Base-by-base conservation (phyloP, 257 asterid species). In the Penstemon newberryi region DNA sequence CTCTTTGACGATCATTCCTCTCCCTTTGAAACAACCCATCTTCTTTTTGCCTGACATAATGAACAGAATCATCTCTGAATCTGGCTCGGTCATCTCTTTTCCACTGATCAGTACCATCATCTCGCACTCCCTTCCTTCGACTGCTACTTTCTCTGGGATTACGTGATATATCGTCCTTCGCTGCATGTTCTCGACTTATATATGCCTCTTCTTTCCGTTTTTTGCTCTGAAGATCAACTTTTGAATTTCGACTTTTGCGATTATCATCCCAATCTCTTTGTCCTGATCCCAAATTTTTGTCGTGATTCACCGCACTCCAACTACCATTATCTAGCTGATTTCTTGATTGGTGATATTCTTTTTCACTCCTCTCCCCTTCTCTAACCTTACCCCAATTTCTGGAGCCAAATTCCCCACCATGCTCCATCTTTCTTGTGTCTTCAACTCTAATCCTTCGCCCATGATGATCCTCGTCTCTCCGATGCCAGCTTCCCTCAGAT, bases 101-200 rank as follows among this genome's bases (percentile, higher is more conserved):
- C 67, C 87, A 73, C 78, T 72, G 89, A 81, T 88, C 97, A 66
- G 85, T 72, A 75, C 72, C 78, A 78, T 85, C 96, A 70, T 87
- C 96, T 76, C 91, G 87, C 63, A 86, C 97, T 81, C 95, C 83
- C 82, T 82, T 91, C 77, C 92, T 77, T 25, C 86, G 84, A 76
- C 82, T 79, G 79, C 82, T 83, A 77, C 74, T 80, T 71, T 90
- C 99, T 76, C 89, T 81, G 53, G 79, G 83, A 61, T 73, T 73
- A 75, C 78, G 84, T 60, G 80, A 60, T 45, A 72, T 65, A 62
- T 80, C 92, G 70, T 87, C 99, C 77, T 79, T 89, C 58, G 79
- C 93, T 60, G 73, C 66, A 75, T 75, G 77, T 42, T 80, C 95
- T 74, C 93, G 81, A 76, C 81, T 73, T 55, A 70, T 25, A 61